phyloP scores from a whole-genome alignment of 306 rosid genomes.

The Macrotyloma uniflorum region DNA sequence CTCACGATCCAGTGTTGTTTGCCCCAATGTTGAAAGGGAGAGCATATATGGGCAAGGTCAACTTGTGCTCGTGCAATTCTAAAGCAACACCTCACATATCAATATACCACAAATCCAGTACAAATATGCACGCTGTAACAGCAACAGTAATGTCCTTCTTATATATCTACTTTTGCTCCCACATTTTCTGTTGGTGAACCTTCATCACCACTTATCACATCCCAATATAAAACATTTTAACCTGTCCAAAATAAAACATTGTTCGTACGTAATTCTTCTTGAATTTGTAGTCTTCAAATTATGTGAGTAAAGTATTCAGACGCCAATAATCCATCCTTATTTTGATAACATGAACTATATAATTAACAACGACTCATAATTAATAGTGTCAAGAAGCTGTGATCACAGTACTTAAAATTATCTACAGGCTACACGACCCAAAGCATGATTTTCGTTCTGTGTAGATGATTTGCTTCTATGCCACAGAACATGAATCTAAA shows the following conservation, averaged over 20 bases:
- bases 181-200: slow-evolving; percentile 34
- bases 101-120: slow-evolving; percentile 14
- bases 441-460: background rate
- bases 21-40: slow-evolving; percentile 20
- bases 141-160: slow-evolving; percentile 42
- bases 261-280: background rate
- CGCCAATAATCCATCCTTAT: background rate
- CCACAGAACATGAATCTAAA: slow-evolving; percentile 36
- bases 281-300: background rate
- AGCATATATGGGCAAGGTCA: slow-evolving; percentile 31
- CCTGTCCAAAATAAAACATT: background rate
- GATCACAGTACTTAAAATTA: background rate
- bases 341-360: background rate
- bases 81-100: slow-evolving; percentile 41
- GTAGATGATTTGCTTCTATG: slow-evolving; percentile 14
- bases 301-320: background rate
- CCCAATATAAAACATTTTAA: slow-evolving; percentile 2
- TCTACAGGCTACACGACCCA: background rate
- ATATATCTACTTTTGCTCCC: slow-evolving; percentile 45
- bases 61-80: slow-evolving; percentile 40
- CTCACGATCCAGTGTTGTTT: background rate
- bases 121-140: slow-evolving; percentile 24
- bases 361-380: background rate
- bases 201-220: slow-evolving; percentile 26
- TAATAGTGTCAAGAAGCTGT: background rate